Percentiles rank a stretch among this genome's conserved stretches.
Conservation (phyloP, 2,329 filamentous ascomycete species). For the Diplodia corticola region DNA sequence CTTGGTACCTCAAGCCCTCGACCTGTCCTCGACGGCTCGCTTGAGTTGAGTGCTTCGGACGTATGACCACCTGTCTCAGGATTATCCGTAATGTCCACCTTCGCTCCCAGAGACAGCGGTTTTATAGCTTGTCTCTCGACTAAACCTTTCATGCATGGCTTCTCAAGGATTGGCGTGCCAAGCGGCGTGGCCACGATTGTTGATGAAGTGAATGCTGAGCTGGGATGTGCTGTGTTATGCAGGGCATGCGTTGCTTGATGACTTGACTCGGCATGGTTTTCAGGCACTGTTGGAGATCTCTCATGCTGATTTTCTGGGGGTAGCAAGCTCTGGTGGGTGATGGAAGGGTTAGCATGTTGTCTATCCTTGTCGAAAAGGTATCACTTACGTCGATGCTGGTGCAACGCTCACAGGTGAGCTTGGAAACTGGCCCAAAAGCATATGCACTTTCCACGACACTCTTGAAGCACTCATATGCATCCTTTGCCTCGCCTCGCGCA, state of each 20-base stretch:
- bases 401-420: background rate
- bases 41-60: background rate
- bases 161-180: no score
- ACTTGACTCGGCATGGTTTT: background rate
- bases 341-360: background rate
- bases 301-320: background rate
- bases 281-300: background rate
- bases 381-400: background rate
- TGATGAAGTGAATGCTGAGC: background rate
- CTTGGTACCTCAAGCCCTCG: no score
- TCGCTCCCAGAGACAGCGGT: background rate
- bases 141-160: no score
- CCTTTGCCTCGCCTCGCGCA: background rate
- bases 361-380: background rate
- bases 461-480: background rate
- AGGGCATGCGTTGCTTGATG: background rate
- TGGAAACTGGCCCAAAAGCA: background rate
- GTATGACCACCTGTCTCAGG: background rate
- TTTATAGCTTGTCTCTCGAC: background rate
- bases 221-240: background rate
- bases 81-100: background rate
- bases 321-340: background rate
- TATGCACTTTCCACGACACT: background rate
- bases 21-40: background rate
- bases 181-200: background rate